These are phyloP conservation scores for Blastomyces parvus DNA, from an alignment of 2,329 filamentous ascomycete species.

Conservation along the genomic window DNA sequence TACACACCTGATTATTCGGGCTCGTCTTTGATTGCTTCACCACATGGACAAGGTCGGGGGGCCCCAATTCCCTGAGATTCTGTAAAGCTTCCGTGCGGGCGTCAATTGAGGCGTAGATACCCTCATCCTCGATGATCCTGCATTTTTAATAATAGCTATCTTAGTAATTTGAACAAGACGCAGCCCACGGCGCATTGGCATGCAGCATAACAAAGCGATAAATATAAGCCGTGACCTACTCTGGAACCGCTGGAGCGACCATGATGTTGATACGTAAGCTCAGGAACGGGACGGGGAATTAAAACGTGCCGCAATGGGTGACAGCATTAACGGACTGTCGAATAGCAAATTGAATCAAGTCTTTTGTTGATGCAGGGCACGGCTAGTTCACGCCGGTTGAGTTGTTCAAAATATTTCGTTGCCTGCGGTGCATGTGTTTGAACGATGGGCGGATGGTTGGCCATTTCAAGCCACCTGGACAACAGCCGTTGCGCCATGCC, in stretches of 20 bases:
- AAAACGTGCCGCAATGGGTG: neutral
- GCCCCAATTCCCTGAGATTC: constrained; percentile 81
- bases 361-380: neutral
- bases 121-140: constrained; percentile 87
- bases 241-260: constrained; percentile 66
- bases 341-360: neutral
- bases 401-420: neutral
- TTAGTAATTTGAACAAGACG: neutral
- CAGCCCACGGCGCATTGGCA: neutral
- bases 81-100: constrained; percentile 82
- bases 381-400: neutral
- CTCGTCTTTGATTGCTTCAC: constrained; percentile 63
- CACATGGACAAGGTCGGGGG: constrained; percentile 90
- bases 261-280: constrained; percentile 39
- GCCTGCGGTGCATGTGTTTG: neutral
- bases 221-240: constrained; percentile 44
- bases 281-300: neutral
- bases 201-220: neutral
- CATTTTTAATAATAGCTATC: neutral
- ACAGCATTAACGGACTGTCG: neutral
- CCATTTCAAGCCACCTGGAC: constrained; percentile 1
- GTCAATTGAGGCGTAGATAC: constrained; percentile 77
- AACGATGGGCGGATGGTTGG: neutral
- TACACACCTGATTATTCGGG: constrained; percentile 45
- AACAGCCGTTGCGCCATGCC: constrained; percentile 8